phyloP scores from a whole-genome alignment of 2,329 filamentous ascomycete species.

The Sordariomycetes sp. region DNA sequence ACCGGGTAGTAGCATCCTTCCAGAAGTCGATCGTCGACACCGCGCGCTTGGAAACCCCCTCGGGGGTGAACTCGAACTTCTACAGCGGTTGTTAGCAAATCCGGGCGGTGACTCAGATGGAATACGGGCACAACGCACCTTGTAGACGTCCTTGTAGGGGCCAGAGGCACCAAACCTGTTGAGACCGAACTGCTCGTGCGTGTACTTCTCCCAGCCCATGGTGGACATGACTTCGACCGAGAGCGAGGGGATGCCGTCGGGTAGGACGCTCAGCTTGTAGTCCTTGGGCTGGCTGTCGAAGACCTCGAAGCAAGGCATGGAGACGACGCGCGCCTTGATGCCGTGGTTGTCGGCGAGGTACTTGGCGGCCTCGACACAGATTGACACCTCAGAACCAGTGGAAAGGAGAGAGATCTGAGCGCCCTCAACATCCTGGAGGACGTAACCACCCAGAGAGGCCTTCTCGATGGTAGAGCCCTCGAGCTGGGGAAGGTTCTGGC shows the following conservation, averaged over 20 bases:
- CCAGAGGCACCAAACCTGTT: conserved; percentile 98
- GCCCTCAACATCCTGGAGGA: conserved; percentile 71
- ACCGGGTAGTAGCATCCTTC: conserved; percentile 89
- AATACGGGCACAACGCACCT: conserved; percentile 40
- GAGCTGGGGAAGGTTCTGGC: conserved; percentile 96
- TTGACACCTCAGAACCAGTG: conserved; percentile 90
- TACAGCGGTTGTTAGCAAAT: conserved; percentile 23
- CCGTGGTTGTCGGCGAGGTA: conserved; percentile 80
- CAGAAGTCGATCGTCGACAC: conserved; percentile 90
- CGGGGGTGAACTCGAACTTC: conserved; percentile 99
- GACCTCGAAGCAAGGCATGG: conserved; percentile 92
- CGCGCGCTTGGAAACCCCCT: conserved; percentile 92
- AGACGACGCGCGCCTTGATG: conserved; percentile 84
- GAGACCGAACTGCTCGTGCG: conserved; percentile 97
- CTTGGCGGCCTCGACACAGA: conserved; percentile 89
- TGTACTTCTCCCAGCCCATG: conserved; percentile 97
- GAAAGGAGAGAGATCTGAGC: conserved; percentile 85
- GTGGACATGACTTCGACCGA: conserved; percentile 96
- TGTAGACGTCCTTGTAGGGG: conserved; percentile 96
- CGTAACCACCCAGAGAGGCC: conserved; percentile 92
- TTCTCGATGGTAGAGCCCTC: conserved; percentile 86
- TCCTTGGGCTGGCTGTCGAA: conserved; percentile 92
- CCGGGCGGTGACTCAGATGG: not conserved
- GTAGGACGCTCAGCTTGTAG: conserved; percentile 86
- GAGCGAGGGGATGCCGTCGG: conserved; percentile 85